Evolutionary conservation across 2,329 filamentous ascomycete species (phyloP).

Genomic region (Cordyceps pruinosa): DNA sequence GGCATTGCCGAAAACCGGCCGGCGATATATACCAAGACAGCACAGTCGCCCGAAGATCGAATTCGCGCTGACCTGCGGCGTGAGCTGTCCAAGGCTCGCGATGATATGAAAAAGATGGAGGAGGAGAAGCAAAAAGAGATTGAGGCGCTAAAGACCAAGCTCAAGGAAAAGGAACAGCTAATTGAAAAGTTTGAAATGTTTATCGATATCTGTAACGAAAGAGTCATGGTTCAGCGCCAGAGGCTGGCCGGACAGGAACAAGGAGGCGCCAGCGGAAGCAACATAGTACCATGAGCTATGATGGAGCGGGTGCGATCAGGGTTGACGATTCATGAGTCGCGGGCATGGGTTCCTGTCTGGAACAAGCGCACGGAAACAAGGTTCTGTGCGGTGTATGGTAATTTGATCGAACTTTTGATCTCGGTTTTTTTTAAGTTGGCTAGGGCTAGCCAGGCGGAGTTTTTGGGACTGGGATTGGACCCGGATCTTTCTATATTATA

Average conservation of each 20-base stretch:
- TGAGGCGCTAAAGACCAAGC: constrained; percentile 48
- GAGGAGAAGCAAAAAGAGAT: constrained; percentile 53
- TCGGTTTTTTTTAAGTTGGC: neutral
- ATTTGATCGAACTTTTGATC: neutral
- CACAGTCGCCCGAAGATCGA: constrained; percentile 55
- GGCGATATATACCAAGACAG: constrained; percentile 60
- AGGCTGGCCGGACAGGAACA: constrained; percentile 33
- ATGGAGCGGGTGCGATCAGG: neutral
- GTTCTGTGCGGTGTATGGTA: neutral
- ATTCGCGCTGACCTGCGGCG: constrained; percentile 55
- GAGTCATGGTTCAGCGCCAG: constrained; percentile 57
- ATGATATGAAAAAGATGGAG: constrained; percentile 48
- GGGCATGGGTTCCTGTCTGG: neutral
- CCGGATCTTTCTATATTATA: neutral
- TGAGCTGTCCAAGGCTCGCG: constrained; percentile 51
- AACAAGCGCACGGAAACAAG: neutral
- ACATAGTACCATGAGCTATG: neutral
- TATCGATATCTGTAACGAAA: constrained; percentile 61
- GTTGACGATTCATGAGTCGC: neutral
- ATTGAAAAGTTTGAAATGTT: constrained; percentile 63
- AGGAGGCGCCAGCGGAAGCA: neutral
- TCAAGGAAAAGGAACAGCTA: constrained; percentile 57
- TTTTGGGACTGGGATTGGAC: neutral
- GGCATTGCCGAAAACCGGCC: constrained; percentile 55
- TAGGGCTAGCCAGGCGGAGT: neutral